Conservation (phyloP, 495 filamentous ascomycete genomes). For the Friedmanniomyces simplex region DNA sequence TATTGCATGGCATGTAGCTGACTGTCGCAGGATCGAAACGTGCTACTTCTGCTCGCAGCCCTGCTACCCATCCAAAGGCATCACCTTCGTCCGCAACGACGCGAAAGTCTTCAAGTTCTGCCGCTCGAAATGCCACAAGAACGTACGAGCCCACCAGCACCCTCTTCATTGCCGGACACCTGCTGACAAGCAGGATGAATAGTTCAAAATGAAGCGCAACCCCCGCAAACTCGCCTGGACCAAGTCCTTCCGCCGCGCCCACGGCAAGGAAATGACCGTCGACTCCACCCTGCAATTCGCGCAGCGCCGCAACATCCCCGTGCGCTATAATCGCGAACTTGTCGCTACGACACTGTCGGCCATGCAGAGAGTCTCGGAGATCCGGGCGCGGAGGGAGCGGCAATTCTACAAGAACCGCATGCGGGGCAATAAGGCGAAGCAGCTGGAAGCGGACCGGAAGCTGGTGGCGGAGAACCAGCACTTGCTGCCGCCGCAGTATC, state of each 20-base stretch:
- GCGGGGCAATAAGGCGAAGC: slow-evolving; percentile 74
- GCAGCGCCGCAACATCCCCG: slow-evolving; percentile 82
- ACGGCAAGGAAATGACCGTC: slow-evolving; percentile 70
- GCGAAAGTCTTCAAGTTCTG: slow-evolving; percentile 64
- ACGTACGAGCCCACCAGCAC: slow-evolving; percentile 34
- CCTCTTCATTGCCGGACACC: no score
- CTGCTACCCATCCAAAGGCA: slow-evolving; percentile 77
- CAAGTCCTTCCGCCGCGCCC: slow-evolving; percentile 31
- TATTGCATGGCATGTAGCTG: neutral
- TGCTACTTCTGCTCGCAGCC: slow-evolving; percentile 87
- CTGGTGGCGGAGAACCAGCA: slow-evolving; percentile 87
- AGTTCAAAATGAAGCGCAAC: slow-evolving; percentile 94
- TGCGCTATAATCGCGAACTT: slow-evolving; percentile 88
- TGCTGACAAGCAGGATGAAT: no score
- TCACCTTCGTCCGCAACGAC: slow-evolving; percentile 78
- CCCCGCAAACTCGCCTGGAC: slow-evolving; percentile 48
- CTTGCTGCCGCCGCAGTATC: slow-evolving; percentile 49
- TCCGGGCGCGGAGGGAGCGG: slow-evolving; percentile 69
- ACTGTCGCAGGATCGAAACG: slow-evolving; percentile 56
- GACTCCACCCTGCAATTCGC: slow-evolving; percentile 89
- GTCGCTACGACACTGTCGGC: slow-evolving; percentile 77
- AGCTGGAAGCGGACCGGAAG: slow-evolving; percentile 68
- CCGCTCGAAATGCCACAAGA: slow-evolving; percentile 87
- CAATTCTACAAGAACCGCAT: slow-evolving; percentile 87
- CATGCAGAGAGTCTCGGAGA: slow-evolving; percentile 85